phyloP scores from a whole-genome alignment of 331 rosid species.

The Quercus phellos region DNA sequence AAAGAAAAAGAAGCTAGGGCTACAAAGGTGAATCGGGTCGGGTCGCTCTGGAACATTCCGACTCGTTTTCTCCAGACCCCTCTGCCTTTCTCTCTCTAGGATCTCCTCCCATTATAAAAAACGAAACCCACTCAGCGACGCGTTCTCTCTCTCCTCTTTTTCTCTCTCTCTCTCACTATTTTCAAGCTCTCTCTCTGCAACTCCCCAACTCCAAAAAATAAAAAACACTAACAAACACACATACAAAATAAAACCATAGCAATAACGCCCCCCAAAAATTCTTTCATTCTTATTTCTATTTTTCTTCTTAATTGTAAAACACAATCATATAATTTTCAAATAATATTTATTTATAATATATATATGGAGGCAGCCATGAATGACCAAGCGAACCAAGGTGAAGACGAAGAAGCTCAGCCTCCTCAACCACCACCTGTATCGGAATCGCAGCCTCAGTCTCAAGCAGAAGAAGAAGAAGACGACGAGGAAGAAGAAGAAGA shows the following conservation, averaged over 20 bases:
- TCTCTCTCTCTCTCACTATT: neutral
- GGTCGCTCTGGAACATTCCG: conserved; percentile 44
- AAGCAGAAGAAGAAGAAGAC: conserved; percentile 52
- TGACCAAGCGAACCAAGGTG: conserved; percentile 42
- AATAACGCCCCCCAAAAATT: neutral
- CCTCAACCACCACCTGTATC: conserved; percentile 20
- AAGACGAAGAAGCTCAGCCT: conserved; percentile 5
- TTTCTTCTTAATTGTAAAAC: neutral
- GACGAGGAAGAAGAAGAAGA: conserved; percentile 61
- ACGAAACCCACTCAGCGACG: neutral
- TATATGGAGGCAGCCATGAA: conserved; percentile 48
- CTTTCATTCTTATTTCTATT: neutral
- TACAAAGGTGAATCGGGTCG: conserved; percentile 36
- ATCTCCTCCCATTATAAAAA: conserved; percentile 10
- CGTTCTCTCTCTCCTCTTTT: neutral
- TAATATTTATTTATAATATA: neutral
- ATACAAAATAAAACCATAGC: neutral
- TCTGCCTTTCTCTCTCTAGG: conserved; percentile 1
- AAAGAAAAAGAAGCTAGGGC: conserved; percentile 31
- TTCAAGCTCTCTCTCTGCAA: conserved; percentile 13
- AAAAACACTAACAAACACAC: neutral
- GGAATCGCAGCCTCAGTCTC: conserved; percentile 33
- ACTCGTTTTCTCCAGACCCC: conserved; percentile 15
- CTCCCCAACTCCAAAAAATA: neutral
- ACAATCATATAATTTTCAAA: neutral